Evolutionary conservation across 2,329 filamentous ascomycete genomes (phyloP).

Genomic region (Epicoccum sorghinum): DNA sequence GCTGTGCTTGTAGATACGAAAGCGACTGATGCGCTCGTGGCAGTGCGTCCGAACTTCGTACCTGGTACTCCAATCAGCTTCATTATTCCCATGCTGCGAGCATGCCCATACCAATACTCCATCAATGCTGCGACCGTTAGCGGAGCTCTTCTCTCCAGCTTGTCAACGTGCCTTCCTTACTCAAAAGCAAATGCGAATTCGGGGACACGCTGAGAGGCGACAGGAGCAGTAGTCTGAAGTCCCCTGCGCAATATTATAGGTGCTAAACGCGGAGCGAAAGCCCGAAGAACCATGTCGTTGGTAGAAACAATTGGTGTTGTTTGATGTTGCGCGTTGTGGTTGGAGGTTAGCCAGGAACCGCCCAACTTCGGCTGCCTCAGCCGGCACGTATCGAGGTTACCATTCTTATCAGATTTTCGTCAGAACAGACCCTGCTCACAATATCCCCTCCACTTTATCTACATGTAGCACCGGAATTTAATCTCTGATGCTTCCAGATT

Average conservation of each 20-base stretch:
- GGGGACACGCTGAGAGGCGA: slow-evolving; percentile 32
- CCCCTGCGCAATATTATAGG: slow-evolving; percentile 22
- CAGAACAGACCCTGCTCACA: too few relatives aligned
- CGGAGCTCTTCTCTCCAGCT: slow-evolving; percentile 9
- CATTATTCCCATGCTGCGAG: background rate
- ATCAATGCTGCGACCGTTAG: slow-evolving; percentile 70
- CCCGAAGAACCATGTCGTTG: slow-evolving; percentile 5
- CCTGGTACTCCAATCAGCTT: slow-evolving; percentile 1
- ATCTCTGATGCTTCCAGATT: too few relatives aligned
- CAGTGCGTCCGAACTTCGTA: slow-evolving; percentile 75
- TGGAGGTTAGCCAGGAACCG: background rate
- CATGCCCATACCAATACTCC: slow-evolving; percentile 79
- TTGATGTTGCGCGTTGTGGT: background rate
- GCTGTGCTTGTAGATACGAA: slow-evolving; percentile 71
- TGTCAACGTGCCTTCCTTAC: slow-evolving; percentile 47
- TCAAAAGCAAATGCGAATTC: slow-evolving; percentile 64
- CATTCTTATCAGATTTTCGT: too few relatives aligned
- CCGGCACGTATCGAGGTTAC: too few relatives aligned
- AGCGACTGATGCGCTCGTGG: slow-evolving; percentile 79
- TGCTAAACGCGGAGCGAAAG: background rate
- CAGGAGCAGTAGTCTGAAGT: slow-evolving; percentile 35
- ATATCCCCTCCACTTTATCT: too few relatives aligned
- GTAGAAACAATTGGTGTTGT: background rate
- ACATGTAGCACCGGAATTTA: too few relatives aligned
- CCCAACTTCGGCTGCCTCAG: too few relatives aligned